Evolutionary conservation across 2,329 filamentous ascomycete species (phyloP), one percentile per base, ranked within the genome.

Genomic region (Macroventuria anomochaeta): DNA sequence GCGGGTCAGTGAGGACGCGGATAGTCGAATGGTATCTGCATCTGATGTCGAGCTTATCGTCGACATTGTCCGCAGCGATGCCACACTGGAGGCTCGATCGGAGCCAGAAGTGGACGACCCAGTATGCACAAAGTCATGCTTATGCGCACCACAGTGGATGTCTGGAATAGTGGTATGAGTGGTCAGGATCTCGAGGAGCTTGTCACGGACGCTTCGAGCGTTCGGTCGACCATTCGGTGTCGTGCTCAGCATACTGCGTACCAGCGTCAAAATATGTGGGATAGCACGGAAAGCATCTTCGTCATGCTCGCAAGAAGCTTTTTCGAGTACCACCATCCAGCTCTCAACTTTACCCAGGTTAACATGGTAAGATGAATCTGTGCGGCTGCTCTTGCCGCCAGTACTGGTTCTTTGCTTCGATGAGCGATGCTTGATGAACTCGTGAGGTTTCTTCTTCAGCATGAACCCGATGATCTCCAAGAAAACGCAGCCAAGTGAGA

Each of bases 401-500:
- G 61, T 64, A 49, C 58, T 69, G 26, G 66, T 82, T 67, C 86
- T 87, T 68, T 88, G 85, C 67, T 86, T 87, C 3, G 84, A 81
- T 1, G 84, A 81, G 5, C 89, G 85, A 68, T 90, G 86, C 20
- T 84, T 80, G 28, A 84, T 79, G 65, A 91, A 91, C 21, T 86
- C 83, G 42, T 83, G 81, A 1, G 84, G 80, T 46, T 86, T 84
- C 61, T 87, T 86, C 70, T 90, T 89, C 55, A 91, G 73, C 52
- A 89, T 77, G 65, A 89, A 86, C 18, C 85, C 86, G 17, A 91
- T 68, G 25, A 92, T 81, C 59, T 93, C 89, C 13, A 91, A 77
- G 55, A 88, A 88, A 44, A 91, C 81, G 69, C 88, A 89, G 8
- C 85, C 89, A 1, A 91, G 78, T 3, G 88, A 89, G 74, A 89